Conservation (phyloP, 2,329 filamentous ascomycete genomes). For the Exophiala phaeomuriformis region DNA sequence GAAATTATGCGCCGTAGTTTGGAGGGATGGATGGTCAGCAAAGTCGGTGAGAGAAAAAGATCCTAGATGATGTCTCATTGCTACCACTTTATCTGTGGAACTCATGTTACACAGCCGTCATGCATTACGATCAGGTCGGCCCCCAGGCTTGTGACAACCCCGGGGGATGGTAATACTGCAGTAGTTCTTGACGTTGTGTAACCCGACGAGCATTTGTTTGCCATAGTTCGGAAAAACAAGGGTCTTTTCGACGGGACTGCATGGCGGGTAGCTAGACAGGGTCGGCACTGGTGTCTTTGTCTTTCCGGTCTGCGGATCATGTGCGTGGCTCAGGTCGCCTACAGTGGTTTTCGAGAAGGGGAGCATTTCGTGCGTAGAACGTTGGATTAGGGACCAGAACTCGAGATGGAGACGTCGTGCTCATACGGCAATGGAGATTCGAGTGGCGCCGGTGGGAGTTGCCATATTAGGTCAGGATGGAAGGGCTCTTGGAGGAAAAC, state of each 20-base stretch:
- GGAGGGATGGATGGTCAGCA: constrained; percentile 1
- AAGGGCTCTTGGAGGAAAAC: not conserved
- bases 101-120: constrained; percentile 5
- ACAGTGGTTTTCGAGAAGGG: not conserved
- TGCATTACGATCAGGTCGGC: not conserved
- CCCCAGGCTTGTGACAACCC: constrained; percentile 12
- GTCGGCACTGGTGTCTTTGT: not conserved
- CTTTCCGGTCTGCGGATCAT: not conserved
- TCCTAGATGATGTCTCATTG: not conserved
- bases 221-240: constrained; percentile 1
- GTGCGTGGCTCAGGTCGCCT: not conserved
- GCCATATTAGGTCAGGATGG: constrained; percentile 7
- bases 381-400: not conserved
- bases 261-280: not conserved
- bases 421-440: not conserved
- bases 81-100: constrained; percentile 1
- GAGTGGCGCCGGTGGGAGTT: constrained; percentile 22
- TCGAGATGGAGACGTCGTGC: constrained; percentile 1
- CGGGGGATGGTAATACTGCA: constrained; percentile 13
- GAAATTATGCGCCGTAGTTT: not conserved
- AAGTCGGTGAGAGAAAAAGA: constrained; percentile 15
- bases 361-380: not conserved
- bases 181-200: constrained; percentile 14
- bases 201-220: constrained; percentile 2
- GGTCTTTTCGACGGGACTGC: constrained; percentile 2